phyloP scores from a whole-genome alignment of 2,329 filamentous ascomycete species.

The Venturia carpophila region DNA sequence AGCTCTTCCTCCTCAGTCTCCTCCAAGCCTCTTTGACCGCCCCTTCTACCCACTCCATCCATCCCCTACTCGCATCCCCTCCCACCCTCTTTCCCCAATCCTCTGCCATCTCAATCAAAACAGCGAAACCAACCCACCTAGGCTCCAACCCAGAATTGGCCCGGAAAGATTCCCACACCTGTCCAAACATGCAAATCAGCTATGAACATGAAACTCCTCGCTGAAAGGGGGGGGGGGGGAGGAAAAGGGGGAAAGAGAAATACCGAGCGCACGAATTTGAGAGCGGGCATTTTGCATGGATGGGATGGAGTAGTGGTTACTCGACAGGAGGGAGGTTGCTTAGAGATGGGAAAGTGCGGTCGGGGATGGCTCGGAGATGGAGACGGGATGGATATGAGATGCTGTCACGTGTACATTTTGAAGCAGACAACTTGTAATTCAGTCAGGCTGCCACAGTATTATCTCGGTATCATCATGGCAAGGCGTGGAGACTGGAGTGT shows the following conservation, averaged over 20 bases:
- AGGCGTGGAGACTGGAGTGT: too few species aligned
- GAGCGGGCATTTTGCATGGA: slow-evolving; percentile 28
- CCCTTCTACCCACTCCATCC: too few species aligned
- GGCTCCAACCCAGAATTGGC: slow-evolving; percentile 81
- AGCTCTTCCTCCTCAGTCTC: too few species aligned
- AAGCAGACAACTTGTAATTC: too few species aligned
- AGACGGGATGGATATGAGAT: background rate
- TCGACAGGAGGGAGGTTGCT: background rate
- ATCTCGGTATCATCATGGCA: too few species aligned
- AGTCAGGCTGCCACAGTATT: too few species aligned
- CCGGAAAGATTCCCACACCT: slow-evolving; percentile 84
- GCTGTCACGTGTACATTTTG: background rate
- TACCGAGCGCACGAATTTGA: slow-evolving; percentile 59
- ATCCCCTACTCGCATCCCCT: too few species aligned
- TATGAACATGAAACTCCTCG: background rate
- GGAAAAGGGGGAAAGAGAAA: background rate
- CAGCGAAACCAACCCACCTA: slow-evolving; percentile 47
- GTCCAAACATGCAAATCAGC: slow-evolving; percentile 18
- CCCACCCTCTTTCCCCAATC: too few species aligned
- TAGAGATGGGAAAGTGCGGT: background rate
- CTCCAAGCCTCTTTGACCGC: too few species aligned
- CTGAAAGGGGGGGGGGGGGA: too few species aligned
- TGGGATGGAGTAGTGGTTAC: background rate
- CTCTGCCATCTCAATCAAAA: too few species aligned
- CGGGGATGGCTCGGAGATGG: background rate